Evolutionary conservation across 2,329 filamentous ascomycete species (phyloP).

Genomic region (Torrubiellomyces zombiae): DNA sequence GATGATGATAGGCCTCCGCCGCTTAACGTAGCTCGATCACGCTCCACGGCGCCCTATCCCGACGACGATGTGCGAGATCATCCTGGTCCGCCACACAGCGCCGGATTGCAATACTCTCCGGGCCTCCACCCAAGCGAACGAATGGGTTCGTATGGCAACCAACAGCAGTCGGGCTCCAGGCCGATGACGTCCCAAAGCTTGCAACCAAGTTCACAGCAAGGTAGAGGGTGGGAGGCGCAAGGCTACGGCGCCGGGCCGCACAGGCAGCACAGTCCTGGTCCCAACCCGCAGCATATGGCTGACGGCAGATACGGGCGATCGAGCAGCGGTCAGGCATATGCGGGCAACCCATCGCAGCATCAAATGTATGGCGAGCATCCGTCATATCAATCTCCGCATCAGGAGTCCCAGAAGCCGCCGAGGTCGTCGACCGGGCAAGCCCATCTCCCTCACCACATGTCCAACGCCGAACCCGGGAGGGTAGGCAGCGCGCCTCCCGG

Average conservation of each 20-base stretch:
- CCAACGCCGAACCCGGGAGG: slow-evolving; percentile 11
- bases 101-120: slow-evolving; percentile 31
- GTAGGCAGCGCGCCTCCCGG: slow-evolving; percentile 21
- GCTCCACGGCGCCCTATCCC: slow-evolving; percentile 34
- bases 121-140: slow-evolving; percentile 32
- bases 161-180: slow-evolving; percentile 23
- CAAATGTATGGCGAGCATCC: too few relatives aligned
- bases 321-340: too few relatives aligned
- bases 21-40: slow-evolving; percentile 25
- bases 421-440: slow-evolving; percentile 8
- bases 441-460: slow-evolving; percentile 6
- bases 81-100: slow-evolving; percentile 23
- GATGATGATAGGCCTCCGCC: slow-evolving; percentile 45
- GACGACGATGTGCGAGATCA: slow-evolving; percentile 28
- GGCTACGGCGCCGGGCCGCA: too few relatives aligned
- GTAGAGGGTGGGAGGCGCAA: too few relatives aligned
- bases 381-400: too few relatives aligned
- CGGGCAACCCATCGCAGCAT: too few relatives aligned
- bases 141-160: slow-evolving; percentile 36
- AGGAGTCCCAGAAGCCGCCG: slow-evolving; percentile 7
- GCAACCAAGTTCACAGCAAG: slow-evolving; percentile 16
- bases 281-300: too few relatives aligned
- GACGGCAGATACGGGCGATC: too few relatives aligned
- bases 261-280: too few relatives aligned
- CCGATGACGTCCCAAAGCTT: slow-evolving; percentile 26